phyloP scores from a whole-genome alignment of 768 basidiomycete genomes.

The Pisolithus sp. region DNA sequence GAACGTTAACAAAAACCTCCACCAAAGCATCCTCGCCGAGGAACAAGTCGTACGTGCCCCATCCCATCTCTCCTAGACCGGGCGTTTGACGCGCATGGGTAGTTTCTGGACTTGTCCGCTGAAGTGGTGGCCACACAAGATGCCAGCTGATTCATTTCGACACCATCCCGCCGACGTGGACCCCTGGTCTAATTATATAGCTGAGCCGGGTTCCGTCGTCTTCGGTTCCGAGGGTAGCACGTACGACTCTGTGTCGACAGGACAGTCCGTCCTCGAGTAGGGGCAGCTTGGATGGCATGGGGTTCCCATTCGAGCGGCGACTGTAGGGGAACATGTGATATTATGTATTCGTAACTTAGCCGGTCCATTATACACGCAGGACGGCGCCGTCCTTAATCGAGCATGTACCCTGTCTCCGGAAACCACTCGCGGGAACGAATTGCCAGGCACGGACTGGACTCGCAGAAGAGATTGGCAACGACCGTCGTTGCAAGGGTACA shows the following conservation, averaged over 20 bases:
- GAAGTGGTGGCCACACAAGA: slow-evolving; percentile 23
- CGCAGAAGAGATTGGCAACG: not conserved
- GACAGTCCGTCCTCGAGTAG: no score
- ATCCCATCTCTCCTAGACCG: not conserved
- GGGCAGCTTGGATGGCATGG: no score
- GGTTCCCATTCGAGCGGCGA: no score
- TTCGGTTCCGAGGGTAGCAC: slow-evolving; percentile 4
- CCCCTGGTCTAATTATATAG: slow-evolving; percentile 7
- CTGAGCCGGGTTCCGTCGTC: slow-evolving; percentile 3
- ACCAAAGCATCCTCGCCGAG: slow-evolving; percentile 44
- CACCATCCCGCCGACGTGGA: slow-evolving; percentile 26
- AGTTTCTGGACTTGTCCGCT: slow-evolving; percentile 26
- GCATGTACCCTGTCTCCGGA: not conserved
- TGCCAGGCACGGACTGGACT: not conserved
- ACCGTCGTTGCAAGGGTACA: not conserved
- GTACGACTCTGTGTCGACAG: not conserved
- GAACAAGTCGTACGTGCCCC: slow-evolving; percentile 44
- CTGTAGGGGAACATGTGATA: no score
- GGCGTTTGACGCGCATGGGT: not conserved
- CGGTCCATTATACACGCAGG: not conserved
- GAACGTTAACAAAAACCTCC: slow-evolving; percentile 43
- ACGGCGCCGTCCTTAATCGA: not conserved
- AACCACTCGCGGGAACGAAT: not conserved
- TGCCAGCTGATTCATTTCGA: slow-evolving; percentile 20
- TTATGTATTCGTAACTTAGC: no score